Evolutionary conservation across 1,284 basidiomycete species (phyloP), one percentile per base, ranked within the genome.

Genomic region (Ceratobasidium sp.): DNA sequence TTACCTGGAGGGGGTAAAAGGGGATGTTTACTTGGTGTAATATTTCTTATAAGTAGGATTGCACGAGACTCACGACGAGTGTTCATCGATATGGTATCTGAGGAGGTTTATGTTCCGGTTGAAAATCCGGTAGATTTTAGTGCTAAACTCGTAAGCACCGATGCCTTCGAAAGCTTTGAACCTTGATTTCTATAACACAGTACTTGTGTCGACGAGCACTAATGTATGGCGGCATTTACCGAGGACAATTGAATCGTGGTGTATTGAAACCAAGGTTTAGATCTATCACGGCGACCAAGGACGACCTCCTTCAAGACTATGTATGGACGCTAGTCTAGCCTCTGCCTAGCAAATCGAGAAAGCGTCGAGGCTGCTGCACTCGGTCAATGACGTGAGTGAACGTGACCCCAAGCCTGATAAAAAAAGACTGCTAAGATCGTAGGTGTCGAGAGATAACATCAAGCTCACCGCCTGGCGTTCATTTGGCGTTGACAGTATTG

Each of bases 361-460:
- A 50, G 44, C 38, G 9, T 40, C 61, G 15, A 28, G 50, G 38
- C 38, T 17, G 26, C 48, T 48, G n/a, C 48, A 52, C 28, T 38
- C 9, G 5, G 40, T 7, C 48, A 2, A 38, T 68, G 48, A 68
- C 66, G 66, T 68, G 33, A 50, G 44, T 7, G 26, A 67, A 52
- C 23, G 23, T 9, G 26, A 50, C n/a, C 23, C 26, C 7, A 67
- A 33, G 23, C 65, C n/a, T n/a, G n/a, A n/a, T 26, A 38, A 12
- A 10, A 26, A 54, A 68, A 68, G 48, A 17, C 23, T 52, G 66
- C 52, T 68, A 54, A 54, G 66, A 54, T 38, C 6, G 28, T n/a
- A 54, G 23, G 33, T 50, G 52, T 68, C 26, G 61, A 20, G 61
- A 64, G 33, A 68, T 68, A 50, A 68, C 54, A 50, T 68, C 66